Percentiles rank a stretch among this genome's conserved stretches.
Conservation (phyloP, 208 protist genomes). For the Crithidia acanthocephali region DNA sequence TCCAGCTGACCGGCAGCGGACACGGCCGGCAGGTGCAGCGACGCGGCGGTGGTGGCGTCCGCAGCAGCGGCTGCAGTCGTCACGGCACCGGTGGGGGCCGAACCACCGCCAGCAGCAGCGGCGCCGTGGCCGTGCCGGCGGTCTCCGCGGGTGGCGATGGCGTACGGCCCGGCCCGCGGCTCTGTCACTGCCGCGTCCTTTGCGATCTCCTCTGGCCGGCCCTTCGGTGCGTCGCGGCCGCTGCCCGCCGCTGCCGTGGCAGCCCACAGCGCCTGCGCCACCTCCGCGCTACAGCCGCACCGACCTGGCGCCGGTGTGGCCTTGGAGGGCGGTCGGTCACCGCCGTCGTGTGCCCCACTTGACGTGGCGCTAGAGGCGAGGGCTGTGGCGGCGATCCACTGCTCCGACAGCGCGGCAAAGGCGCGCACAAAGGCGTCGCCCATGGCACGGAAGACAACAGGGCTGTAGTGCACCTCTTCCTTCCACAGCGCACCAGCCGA, state of each 20-base stretch:
- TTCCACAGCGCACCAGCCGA: neutral
- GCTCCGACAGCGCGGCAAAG: slow-evolving; percentile 20
- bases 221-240: slow-evolving; percentile 22
- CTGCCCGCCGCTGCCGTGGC: slow-evolving; percentile 31
- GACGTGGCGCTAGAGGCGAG: neutral
- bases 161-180: slow-evolving; percentile 61
- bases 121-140: slow-evolving; percentile 31
- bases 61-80: neutral
- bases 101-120: neutral
- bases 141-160: slow-evolving; percentile 54
- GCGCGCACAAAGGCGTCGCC: slow-evolving; percentile 33
- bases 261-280: slow-evolving; percentile 26
- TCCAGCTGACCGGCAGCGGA: slow-evolving; percentile 27
- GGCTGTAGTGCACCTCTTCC: slow-evolving; percentile 31
- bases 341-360: neutral
- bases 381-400: slow-evolving; percentile 15
- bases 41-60: neutral
- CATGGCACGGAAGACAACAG: slow-evolving; percentile 31
- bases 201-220: neutral
- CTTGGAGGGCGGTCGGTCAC: slow-evolving; percentile 11
- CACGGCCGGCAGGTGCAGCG: slow-evolving; percentile 1
- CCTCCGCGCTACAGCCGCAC: neutral
- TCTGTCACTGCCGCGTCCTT: neutral
- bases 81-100: neutral
- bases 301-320: neutral